Evolutionary conservation across 148 eudicot genomes (phyloP).

Genomic region (Amaranthus palmeri): DNA sequence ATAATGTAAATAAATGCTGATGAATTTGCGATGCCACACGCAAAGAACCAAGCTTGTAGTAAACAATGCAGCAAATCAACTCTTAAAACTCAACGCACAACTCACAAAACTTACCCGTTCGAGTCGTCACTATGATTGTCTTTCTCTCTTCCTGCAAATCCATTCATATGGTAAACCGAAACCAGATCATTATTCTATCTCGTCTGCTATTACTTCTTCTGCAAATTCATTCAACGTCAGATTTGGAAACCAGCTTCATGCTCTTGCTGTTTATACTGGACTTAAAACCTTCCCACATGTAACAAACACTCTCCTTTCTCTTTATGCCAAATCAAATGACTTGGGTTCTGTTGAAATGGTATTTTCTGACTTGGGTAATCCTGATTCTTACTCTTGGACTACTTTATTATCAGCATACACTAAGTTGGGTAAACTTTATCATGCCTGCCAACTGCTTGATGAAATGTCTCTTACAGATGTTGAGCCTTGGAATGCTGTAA

Average conservation of each 20-base stretch:
- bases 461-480: slow-evolving; percentile 48
- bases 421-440: slow-evolving; percentile 51
- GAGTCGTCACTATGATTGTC: slow-evolving; percentile 35
- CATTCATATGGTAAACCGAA: slow-evolving; percentile 42
- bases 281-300: slow-evolving; percentile 48
- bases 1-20: neutral
- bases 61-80: slow-evolving; percentile 28
- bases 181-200: slow-evolving; percentile 77
- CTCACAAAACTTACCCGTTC: slow-evolving; percentile 46
- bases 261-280: slow-evolving; percentile 41
- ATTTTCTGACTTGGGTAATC: slow-evolving; percentile 46
- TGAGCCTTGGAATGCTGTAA: slow-evolving; percentile 71
- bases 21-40: slow-evolving; percentile 18
- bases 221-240: slow-evolving; percentile 29
- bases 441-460: slow-evolving; percentile 55
- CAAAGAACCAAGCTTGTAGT: slow-evolving; percentile 20
- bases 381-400: slow-evolving; percentile 83
- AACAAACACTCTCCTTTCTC: slow-evolving; percentile 51
- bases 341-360: slow-evolving; percentile 42
- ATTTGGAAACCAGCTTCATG: slow-evolving; percentile 61
- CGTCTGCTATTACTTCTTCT: slow-evolving; percentile 57
- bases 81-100: slow-evolving; percentile 52
- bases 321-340: slow-evolving; percentile 49
- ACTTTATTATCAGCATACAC: slow-evolving; percentile 61
- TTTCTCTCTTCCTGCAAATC: slow-evolving; percentile 49